Evolutionary conservation across 257 asterid genomes (phyloP).

Genomic region (Craterostigma plantagineum): DNA sequence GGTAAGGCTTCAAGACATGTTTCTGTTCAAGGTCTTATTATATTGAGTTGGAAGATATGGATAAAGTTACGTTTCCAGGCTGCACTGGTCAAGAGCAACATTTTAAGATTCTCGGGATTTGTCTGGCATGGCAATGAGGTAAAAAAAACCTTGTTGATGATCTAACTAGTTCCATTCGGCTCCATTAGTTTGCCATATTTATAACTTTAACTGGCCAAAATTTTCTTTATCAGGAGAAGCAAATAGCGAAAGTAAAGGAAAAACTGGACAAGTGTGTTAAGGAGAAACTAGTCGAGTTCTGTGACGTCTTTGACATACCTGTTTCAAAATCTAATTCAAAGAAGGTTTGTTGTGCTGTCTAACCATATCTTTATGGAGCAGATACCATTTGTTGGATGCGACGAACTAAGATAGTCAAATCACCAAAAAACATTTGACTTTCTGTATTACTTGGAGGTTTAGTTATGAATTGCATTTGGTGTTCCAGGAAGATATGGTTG

Average conservation of each 20-base stretch:
- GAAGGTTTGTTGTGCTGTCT: slow-evolving; percentile 37
- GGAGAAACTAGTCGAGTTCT: slow-evolving; percentile 71
- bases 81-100: slow-evolving; percentile 55
- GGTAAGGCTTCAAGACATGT: slow-evolving; percentile 24
- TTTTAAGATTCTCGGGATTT: slow-evolving; percentile 79
- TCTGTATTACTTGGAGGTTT: no score
- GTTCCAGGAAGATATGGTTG: slow-evolving; percentile 69
- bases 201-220: slow-evolving; percentile 2
- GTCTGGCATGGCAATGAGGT: slow-evolving; percentile 91
- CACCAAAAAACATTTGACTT: no score
- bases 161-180: neutral
- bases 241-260: slow-evolving; percentile 48
- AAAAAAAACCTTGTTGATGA: slow-evolving; percentile 1
- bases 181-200: neutral
- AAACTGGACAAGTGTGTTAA: slow-evolving; percentile 73
- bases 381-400: no score
- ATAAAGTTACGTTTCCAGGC: slow-evolving; percentile 35
- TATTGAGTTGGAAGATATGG: neutral
- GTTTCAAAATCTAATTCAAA: slow-evolving; percentile 38
- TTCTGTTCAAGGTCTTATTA: neutral
- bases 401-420: no score
- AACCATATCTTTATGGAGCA: no score
- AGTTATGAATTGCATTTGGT: neutral
- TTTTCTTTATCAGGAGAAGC: slow-evolving; percentile 54
- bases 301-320: slow-evolving; percentile 67